Evolutionary conservation across 805 yeast genomes (phyloP).

Genomic region (Wickerhamiella sergipiensis): DNA sequence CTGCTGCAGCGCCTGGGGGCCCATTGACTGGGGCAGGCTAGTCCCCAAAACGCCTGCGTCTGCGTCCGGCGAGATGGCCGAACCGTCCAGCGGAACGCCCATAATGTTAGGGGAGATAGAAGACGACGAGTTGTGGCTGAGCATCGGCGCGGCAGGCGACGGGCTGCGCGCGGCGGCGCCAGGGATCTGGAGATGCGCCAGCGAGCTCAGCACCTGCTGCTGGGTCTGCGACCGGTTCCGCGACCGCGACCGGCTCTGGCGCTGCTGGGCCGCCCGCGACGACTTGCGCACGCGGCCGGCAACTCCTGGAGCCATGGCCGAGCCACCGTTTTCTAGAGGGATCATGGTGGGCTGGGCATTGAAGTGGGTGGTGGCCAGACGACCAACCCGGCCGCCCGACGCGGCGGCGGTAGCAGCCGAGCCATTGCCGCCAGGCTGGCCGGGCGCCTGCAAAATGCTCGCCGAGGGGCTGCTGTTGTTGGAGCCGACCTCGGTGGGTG

Average conservation of each 20-base stretch:
- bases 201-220: conserved; percentile 3
- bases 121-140: background rate
- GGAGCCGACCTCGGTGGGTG: background rate
- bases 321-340: background rate
- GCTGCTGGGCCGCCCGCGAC: conserved; percentile 2
- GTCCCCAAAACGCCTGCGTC: background rate
- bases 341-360: background rate
- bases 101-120: background rate
- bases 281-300: conserved; percentile 7
- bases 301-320: background rate
- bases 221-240: conserved; percentile 9
- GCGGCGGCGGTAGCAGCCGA: background rate
- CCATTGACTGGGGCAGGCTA: background rate
- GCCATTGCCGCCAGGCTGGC: no score
- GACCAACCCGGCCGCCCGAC: background rate
- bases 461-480: background rate
- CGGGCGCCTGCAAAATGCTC: background rate
- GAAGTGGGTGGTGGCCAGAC: background rate
- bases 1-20: background rate
- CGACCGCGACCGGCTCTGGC: conserved; percentile 6
- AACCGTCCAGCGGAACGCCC: background rate
- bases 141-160: background rate
- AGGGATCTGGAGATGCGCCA: background rate
- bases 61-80: background rate
- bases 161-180: background rate